phyloP scores from a whole-genome alignment of 139 green algal genomes.

The Astrephomene gubernaculifera region DNA sequence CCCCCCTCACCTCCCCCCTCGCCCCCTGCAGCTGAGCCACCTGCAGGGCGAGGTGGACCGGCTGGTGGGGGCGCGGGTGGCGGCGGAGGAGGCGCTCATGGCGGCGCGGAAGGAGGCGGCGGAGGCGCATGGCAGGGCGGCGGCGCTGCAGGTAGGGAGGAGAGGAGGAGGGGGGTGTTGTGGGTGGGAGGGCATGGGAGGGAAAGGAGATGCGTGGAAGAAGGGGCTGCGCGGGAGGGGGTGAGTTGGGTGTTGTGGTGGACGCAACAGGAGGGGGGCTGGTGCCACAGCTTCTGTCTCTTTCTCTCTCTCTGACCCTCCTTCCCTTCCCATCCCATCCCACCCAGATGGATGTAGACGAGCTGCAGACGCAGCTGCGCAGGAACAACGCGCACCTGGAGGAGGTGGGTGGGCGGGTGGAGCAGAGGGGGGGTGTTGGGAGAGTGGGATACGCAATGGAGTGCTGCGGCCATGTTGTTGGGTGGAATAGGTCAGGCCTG shows the following conservation, averaged over 20 bases:
- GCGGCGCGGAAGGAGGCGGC: conserved; percentile 6
- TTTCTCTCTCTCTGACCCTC: not conserved
- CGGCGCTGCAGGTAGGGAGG: conserved; percentile 19
- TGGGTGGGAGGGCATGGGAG: no score
- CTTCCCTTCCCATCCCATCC: not conserved
- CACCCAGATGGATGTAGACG: conserved; percentile 15
- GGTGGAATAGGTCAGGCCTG: not conserved
- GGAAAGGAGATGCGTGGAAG: not conserved
- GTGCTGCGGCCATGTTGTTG: not conserved
- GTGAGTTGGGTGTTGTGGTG: not conserved
- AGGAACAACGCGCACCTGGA: conserved; percentile 1
- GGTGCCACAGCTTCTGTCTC: not conserved
- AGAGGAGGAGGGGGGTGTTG: not conserved
- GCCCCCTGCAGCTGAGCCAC: not conserved
- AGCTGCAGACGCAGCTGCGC: conserved; percentile 21
- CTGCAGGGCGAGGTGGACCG: conserved; percentile 30
- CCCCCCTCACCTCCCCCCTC: not conserved
- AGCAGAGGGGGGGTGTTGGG: not conserved
- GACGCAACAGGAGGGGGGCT: not conserved
- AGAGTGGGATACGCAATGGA: not conserved
- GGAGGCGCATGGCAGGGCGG: conserved; percentile 9
- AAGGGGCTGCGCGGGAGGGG: not conserved
- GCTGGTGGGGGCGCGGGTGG: not conserved
- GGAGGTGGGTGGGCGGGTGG: conserved; percentile 7
- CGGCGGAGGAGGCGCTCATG: conserved; percentile 27